Base-by-base conservation (phyloP, 73 alveolate genomes). In the Halteria grandinella region DNA sequence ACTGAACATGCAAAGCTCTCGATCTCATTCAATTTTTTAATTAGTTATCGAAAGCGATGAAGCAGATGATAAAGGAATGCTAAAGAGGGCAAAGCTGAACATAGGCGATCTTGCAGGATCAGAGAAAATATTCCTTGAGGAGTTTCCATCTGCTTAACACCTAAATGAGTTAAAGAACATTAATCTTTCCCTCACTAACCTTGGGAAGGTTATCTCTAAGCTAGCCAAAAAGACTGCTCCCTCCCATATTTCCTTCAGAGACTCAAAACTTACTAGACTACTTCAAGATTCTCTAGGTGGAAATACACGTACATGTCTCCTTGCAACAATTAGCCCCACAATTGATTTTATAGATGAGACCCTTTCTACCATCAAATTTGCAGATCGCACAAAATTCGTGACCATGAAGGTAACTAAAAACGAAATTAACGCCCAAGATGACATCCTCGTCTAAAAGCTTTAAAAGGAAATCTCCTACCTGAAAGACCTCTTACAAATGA, bases 281-380 rank as follows among this genome's bases (percentile, higher is more conserved):
- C 60, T 89, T 45, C 89, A 89, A 58, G 91, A 86, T 57, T 85
- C 92, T 0, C 50, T 89, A 39, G 97, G 94, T 21, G 97, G 97
- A 29, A 85, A 64, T 60, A 89, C 97, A 12, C 34, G 74, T 45
- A 85, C 97, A 3, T 89, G 89, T 69, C 79, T 89, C 58, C 70
- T 89, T 33, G 93, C 92, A 0, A 83, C 93, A 0, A 83, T 95
- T 17, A 69, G 93, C 18, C 95, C 95, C 6, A 50, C 85, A 27
- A 48, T 47, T 18, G 76, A 89, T 39, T 50, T 73, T 48, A 12
- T 83, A 17, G 83, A 81, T 33, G 86, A 89, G 69, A 58, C 88
- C 32, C 50, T 79, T 17, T 17, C 82, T 69, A 27, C 90, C 0
- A 39, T 87, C 20, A 87, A 87, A 45, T 87, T 87, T 82, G 95